phyloP scores from a whole-genome alignment of 345 rosid genomes.

The Raphanus raphanistrum region DNA sequence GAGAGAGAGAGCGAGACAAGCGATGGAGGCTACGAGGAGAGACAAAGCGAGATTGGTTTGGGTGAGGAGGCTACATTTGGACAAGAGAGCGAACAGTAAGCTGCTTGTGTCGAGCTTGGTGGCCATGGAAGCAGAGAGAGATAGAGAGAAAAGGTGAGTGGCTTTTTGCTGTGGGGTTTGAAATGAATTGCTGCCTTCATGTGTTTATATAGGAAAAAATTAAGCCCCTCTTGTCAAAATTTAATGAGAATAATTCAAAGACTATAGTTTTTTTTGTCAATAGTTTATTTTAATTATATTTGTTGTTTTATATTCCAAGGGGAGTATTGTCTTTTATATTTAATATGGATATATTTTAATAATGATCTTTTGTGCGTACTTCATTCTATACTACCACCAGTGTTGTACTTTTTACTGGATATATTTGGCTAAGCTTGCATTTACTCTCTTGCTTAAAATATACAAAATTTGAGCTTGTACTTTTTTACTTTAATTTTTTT shows the following conservation, averaged over 20 bases:
- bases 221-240: constrained; percentile 1
- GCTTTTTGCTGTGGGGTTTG: constrained; percentile 31
- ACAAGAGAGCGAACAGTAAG: constrained; percentile 54
- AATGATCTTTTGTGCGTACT: constrained; percentile 3
- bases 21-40: constrained; percentile 41
- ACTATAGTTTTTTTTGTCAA: not conserved
- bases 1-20: constrained; percentile 43
- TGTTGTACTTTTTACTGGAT: constrained; percentile 11
- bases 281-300: not conserved
- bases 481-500: not conserved
- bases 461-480: not conserved
- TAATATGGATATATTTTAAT: not conserved
- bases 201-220: constrained; percentile 27
- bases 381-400: not conserved
- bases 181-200: constrained; percentile 20
- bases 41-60: constrained; percentile 49
- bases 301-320: not conserved
- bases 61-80: constrained; percentile 51
- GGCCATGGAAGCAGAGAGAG: constrained; percentile 39
- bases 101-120: constrained; percentile 44
- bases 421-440: not conserved
- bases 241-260: not conserved
- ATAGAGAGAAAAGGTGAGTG: constrained; percentile 26
- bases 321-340: constrained; percentile 1
- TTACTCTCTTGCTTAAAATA: constrained; percentile 2